Evolutionary conservation across 371 early-diverging fungal genomes (phyloP), one percentile per base, ranked within the genome.

Genomic region (Mucor piriformis): DNA sequence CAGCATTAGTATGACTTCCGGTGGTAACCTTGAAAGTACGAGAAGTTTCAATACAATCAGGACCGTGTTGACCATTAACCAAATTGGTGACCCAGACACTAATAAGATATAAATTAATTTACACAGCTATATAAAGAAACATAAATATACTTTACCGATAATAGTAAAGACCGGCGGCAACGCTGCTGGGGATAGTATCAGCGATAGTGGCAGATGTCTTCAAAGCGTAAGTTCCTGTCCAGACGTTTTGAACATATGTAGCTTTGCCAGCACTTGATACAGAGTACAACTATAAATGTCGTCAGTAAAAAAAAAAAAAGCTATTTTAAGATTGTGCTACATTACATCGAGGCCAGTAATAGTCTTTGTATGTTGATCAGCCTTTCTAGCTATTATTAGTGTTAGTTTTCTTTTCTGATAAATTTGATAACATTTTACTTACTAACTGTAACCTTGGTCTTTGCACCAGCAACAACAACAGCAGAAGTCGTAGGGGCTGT

Each of bases 21-120:
- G 76, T 57, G 20, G 82, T 75, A 6, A 83, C 85, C 77, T 85
- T 86, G 73, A 87, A 84, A 48, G 75, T 76, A 38, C 76, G 73
- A 58, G 86, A 84, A 57, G 74, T 72, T 64, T 87, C 74, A 23
- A 73, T 52, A 62, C 76, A 79, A 43, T 74, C 76, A 43, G 76
- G 80, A 15, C 80, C 76, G 46, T 74, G 74, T 70, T 68, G 67
- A 23, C 71, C 71, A 32, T 69, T 57, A 20, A 76, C 57, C 57
- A 63, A 48, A 66, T 79, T 79, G 59, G 76, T 72, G 44, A 79
- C 69, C 76, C 80, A 76, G 27, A 74, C 80, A 66, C 78, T 76
- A 59, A 18, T n/a, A 10, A 50, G 25, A 47, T 23, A 27, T 25
- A 42, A 16, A 29, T 51, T 21, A 50, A 42, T 32, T 50, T 40